phyloP scores from a whole-genome alignment of 75 land plant species.

The Adiantum capillusveneris region DNA sequence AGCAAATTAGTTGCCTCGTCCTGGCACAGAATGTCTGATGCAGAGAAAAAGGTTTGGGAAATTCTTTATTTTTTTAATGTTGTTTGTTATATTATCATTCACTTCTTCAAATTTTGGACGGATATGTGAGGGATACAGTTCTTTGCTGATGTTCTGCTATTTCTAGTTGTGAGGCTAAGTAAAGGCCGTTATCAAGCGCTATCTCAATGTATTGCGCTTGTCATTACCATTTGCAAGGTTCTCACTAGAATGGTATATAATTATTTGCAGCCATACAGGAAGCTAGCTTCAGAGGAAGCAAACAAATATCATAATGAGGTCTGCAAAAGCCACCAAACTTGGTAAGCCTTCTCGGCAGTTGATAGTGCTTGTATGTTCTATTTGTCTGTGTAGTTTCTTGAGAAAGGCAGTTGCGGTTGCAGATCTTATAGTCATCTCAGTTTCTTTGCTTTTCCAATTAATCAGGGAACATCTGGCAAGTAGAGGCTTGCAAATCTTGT shows the following conservation, averaged over 20 bases:
- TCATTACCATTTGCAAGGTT: neutral
- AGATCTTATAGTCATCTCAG: neutral
- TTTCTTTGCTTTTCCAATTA: neutral
- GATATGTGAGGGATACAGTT: too few relatives aligned
- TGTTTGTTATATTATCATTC: neutral
- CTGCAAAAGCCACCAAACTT: neutral
- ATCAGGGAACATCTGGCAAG: neutral
- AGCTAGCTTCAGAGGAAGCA: neutral
- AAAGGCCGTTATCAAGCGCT: too few relatives aligned
- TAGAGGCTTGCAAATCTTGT: neutral
- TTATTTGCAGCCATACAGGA: neutral
- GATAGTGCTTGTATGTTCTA: neutral
- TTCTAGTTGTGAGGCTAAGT: too few relatives aligned
- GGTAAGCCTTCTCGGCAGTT: neutral
- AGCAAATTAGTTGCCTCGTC: conserved; percentile 1
- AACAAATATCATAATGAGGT: neutral
- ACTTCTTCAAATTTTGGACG: neutral
- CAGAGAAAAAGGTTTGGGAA: neutral
- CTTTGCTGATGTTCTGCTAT: too few relatives aligned
- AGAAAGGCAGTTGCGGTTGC: neutral
- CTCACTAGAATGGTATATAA: neutral
- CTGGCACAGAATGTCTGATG: conserved; percentile 1
- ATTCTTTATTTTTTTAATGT: neutral
- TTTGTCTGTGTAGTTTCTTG: neutral
- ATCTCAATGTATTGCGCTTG: neutral